Percentiles rank a stretch among this genome's conserved stretches.
Evolutionary conservation across 2,329 filamentous ascomycete genomes (phyloP).

Genomic region (Pestalotiopsis sp.): DNA sequence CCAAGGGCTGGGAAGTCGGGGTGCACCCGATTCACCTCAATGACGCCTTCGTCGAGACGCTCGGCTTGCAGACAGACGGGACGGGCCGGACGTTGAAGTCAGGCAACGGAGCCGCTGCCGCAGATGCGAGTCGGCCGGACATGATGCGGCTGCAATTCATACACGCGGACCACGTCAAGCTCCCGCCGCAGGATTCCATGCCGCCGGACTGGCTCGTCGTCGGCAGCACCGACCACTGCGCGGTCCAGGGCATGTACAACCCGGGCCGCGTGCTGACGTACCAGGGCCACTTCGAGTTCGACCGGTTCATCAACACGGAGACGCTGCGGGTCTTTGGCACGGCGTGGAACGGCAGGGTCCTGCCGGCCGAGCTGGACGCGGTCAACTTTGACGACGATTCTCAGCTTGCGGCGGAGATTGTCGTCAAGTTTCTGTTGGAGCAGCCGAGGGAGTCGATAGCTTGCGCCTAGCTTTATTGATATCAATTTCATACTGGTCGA

Average conservation of each 20-base stretch:
- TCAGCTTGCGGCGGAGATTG: constrained; percentile 9
- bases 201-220: constrained; percentile 17
- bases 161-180: constrained; percentile 28
- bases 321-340: constrained; percentile 15
- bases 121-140: constrained; percentile 16
- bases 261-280: constrained; percentile 35
- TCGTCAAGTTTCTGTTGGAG: constrained; percentile 2
- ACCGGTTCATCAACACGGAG: constrained; percentile 36
- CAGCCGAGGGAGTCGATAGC: background rate
- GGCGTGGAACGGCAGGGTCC: background rate
- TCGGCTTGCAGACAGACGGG: constrained; percentile 13
- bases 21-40: constrained; percentile 16
- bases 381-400: constrained; percentile 13
- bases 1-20: constrained; percentile 25
- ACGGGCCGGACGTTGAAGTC: constrained; percentile 14
- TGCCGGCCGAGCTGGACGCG: background rate
- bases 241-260: constrained; percentile 37
- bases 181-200: constrained; percentile 11
- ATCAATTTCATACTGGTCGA: background rate
- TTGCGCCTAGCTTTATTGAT: background rate
- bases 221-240: constrained; percentile 27
- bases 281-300: constrained; percentile 42
- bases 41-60: constrained; percentile 17
- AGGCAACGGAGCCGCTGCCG: background rate
- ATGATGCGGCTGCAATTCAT: constrained; percentile 35